Percentiles rank a stretch among this genome's conserved stretches.
Conservation (phyloP, 495 filamentous ascomycete species). For the Xylaria flabelliformis region DNA sequence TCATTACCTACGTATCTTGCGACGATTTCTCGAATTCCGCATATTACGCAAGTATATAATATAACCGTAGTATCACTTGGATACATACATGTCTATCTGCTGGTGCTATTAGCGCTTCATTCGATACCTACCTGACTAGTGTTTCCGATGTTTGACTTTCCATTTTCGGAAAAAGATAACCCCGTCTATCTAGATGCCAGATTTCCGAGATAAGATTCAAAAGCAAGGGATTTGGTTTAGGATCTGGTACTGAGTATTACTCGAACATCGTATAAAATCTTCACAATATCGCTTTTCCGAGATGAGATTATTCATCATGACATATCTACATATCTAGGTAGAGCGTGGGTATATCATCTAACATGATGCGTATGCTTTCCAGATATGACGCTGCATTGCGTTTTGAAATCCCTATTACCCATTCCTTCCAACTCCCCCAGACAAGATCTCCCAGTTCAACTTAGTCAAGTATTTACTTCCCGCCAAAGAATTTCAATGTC, state of each 20-base stretch:
- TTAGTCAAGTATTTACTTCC: background rate
- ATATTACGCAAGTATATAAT: background rate
- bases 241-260: background rate
- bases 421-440: conserved; percentile 8
- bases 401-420: conserved; percentile 5
- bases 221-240: background rate
- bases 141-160: background rate
- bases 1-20: background rate
- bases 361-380: conserved; percentile 24
- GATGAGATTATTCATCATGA: background rate
- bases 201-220: background rate
- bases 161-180: background rate
- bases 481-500: background rate
- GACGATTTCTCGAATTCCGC: background rate
- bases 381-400: conserved; percentile 8
- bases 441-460: conserved; percentile 2
- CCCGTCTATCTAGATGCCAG: background rate
- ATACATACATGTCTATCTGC: background rate
- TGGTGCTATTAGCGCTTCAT: background rate
- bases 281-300: background rate
- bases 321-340: conserved; percentile 18
- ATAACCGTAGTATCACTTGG: background rate
- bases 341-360: conserved; percentile 27
- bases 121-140: background rate
- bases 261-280: background rate